Conservation (phyloP, 1,139 yeast species). For the Yamadazyma kanchanaburiensis region DNA sequence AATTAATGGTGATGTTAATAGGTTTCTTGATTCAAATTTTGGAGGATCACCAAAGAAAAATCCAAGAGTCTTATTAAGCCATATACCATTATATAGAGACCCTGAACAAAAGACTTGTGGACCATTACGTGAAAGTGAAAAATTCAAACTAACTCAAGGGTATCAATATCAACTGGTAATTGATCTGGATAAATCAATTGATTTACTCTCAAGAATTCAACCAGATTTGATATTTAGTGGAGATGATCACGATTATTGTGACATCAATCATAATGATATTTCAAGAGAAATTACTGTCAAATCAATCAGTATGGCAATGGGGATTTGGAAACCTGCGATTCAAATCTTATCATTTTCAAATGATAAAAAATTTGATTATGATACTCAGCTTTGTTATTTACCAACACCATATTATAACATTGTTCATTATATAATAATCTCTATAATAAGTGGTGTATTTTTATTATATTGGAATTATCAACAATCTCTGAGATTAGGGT, state of each 20-base stretch:
- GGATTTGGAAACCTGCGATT: slow-evolving; percentile 51
- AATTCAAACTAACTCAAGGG: slow-evolving; percentile 31
- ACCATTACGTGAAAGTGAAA: slow-evolving; percentile 35
- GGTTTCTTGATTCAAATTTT: slow-evolving; percentile 24
- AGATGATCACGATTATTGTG: slow-evolving; percentile 59
- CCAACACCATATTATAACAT: slow-evolving; percentile 49
- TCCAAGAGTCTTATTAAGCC: slow-evolving; percentile 42
- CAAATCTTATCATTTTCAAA: slow-evolving; percentile 39
- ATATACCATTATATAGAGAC: slow-evolving; percentile 49
- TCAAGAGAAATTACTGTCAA: slow-evolving; percentile 50
- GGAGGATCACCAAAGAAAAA: slow-evolving; percentile 10
- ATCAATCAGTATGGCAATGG: slow-evolving; percentile 62
- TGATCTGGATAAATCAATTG: slow-evolving; percentile 22
- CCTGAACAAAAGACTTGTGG: slow-evolving; percentile 37
- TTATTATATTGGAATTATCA: slow-evolving; percentile 30
- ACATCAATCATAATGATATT: slow-evolving; percentile 31
- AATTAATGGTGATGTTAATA: slow-evolving; percentile 24
- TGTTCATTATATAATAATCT: slow-evolving; percentile 32
- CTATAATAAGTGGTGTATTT: slow-evolving; percentile 29
- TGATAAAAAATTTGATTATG: slow-evolving; percentile 22
- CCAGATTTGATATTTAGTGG: slow-evolving; percentile 48
- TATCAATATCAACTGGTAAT: slow-evolving; percentile 51
- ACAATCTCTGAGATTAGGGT: slow-evolving; percentile 17
- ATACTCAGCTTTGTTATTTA: slow-evolving; percentile 45
- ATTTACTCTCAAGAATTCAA: slow-evolving; percentile 26